A percentile compares a stretch with the other conserved stretches of the same genome.
These are phyloP conservation scores for Myrica gale DNA, from an alignment of 306 rosid species.

Conservation along the genomic window DNA sequence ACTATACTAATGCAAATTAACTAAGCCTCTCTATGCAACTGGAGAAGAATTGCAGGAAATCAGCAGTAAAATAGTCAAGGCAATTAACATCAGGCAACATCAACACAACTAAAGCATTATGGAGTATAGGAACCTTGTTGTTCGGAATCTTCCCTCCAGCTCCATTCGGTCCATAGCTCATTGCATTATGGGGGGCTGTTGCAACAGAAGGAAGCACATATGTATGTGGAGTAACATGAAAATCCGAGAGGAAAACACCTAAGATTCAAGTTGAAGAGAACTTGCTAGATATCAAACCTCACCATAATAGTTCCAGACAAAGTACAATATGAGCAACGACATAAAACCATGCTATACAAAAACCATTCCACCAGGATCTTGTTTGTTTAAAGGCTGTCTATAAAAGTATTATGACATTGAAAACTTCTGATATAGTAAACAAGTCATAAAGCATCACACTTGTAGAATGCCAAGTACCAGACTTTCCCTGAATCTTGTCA, in stretches of 20 bases:
- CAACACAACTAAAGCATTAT: constrained; percentile 21
- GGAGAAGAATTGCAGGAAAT: neutral
- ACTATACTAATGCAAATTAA: neutral
- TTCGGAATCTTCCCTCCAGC: constrained; percentile 73
- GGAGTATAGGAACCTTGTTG: constrained; percentile 63
- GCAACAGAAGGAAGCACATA: constrained; percentile 75
- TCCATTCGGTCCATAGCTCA: constrained; percentile 68
- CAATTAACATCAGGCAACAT: constrained; percentile 26
- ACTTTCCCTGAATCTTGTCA: neutral
- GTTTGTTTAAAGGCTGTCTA: neutral
- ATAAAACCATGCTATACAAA: neutral
- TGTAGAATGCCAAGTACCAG: no score
- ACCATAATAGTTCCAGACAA: constrained; percentile 13
- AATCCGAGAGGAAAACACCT: constrained; percentile 66
- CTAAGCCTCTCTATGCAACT: neutral
- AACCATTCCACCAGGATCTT: neutral
- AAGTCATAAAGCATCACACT: neutral
- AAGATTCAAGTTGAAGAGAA: constrained; percentile 39
- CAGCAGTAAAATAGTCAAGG: neutral
- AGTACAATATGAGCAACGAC: constrained; percentile 5
- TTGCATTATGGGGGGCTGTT: constrained; percentile 60
- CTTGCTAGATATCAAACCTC: constrained; percentile 39
- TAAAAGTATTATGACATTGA: neutral
- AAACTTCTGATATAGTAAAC: neutral
- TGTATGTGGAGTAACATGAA: constrained; percentile 63